These are phyloP conservation scores for Pyrenopolyporus hunteri DNA, from an alignment of 495 filamentous ascomycete genomes.

Conservation along the genomic window DNA sequence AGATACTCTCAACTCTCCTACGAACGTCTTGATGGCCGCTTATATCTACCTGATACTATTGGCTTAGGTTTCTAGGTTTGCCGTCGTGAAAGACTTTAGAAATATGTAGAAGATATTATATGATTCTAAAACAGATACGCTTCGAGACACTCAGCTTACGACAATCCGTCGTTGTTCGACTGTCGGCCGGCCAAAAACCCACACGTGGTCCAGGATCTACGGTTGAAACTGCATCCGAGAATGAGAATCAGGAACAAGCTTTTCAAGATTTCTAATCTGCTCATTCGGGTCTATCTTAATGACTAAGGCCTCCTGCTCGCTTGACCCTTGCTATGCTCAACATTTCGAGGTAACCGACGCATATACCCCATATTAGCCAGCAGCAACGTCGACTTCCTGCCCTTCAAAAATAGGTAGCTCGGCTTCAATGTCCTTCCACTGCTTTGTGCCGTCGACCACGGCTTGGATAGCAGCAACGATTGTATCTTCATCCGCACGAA, in stretches of 20 bases:
- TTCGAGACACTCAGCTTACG: neutral
- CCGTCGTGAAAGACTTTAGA: neutral
- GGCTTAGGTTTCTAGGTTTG: neutral
- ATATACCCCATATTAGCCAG: slow-evolving; percentile 16
- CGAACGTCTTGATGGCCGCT: neutral
- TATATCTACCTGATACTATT: neutral
- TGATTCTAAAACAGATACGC: neutral
- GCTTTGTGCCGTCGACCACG: slow-evolving; percentile 63
- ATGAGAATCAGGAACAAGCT: slow-evolving; percentile 13
- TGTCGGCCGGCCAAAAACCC: neutral
- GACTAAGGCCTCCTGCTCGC: slow-evolving; percentile 17
- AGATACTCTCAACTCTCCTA: neutral
- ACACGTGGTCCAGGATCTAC: slow-evolving; percentile 23
- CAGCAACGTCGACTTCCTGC: slow-evolving; percentile 54
- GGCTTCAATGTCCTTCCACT: slow-evolving; percentile 64
- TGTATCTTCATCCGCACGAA: slow-evolving; percentile 66
- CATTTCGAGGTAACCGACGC: slow-evolving; percentile 2
- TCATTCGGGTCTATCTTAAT: neutral
- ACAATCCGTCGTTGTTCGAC: neutral
- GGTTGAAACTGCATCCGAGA: slow-evolving; percentile 25
- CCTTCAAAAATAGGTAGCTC: slow-evolving; percentile 66
- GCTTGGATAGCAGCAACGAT: slow-evolving; percentile 66
- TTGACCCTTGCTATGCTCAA: neutral
- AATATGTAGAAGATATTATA: neutral
- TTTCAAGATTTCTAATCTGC: slow-evolving; percentile 22